Conservation (phyloP, 192 early-diverging fungal genomes). For the Coemansia sp. region DNA sequence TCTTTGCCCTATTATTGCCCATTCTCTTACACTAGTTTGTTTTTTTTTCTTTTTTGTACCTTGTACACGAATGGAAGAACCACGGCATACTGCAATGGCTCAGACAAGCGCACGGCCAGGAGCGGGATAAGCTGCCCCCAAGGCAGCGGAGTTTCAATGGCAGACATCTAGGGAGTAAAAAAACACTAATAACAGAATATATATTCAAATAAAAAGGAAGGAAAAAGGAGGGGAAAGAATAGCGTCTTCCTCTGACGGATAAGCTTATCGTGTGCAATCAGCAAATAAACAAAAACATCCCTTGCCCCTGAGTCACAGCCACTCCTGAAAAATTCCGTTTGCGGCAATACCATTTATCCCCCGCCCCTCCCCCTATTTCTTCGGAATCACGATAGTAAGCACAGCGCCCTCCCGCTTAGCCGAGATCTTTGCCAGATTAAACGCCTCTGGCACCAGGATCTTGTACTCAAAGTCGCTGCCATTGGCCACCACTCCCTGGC, state of each 20-base stretch:
- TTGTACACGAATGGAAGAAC: constrained; percentile 56
- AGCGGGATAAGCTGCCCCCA: constrained; percentile 35
- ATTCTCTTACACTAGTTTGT: no score
- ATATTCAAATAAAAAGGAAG: constrained; percentile 1
- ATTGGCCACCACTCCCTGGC: neutral
- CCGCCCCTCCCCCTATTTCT: neutral
- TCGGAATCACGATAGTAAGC: constrained; percentile 25
- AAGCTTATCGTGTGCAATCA: neutral
- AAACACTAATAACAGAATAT: neutral
- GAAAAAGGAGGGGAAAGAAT: neutral
- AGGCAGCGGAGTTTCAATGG: constrained; percentile 37
- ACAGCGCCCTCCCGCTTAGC: constrained; percentile 24
- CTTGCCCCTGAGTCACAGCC: neutral
- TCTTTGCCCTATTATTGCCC: no score
- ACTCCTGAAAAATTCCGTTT: neutral
- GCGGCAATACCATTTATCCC: constrained; percentile 1
- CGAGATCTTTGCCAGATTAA: constrained; percentile 14
- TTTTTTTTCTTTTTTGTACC: neutral
- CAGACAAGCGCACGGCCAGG: constrained; percentile 52
- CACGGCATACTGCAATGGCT: constrained; percentile 73
- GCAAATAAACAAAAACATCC: neutral
- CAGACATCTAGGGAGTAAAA: neutral
- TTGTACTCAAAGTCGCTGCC: constrained; percentile 33
- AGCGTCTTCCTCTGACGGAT: neutral
- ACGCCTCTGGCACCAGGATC: constrained; percentile 11